Base-by-base conservation (phyloP, 176 grass and related monocot species). In the Oryza meyeriana region DNA sequence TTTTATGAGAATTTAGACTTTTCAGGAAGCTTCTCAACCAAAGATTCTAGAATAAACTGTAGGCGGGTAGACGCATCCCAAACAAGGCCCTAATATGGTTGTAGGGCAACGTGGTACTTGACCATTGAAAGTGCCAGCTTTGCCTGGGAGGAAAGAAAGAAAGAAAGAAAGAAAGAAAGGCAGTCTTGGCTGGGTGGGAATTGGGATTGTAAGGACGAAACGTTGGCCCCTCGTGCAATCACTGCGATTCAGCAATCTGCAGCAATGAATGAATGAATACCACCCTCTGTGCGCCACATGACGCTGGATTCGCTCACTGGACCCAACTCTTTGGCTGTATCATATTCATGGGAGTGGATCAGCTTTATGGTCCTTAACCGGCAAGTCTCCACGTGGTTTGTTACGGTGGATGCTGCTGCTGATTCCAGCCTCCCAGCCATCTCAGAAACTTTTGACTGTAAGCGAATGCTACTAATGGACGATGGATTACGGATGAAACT, bases 81-180 rank as follows among this genome's bases (percentile, higher is more conserved):
- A n/a, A n/a, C n/a, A n/a, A n/a, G n/a, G n/a, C n/a, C n/a, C n/a
- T n/a, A n/a, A n/a, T n/a, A 77, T 71, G 27, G 35, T 38, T 6
- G 74, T 71, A 26, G 83, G 75, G 20, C 29, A 72, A 36, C 22
- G 9, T 27, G 36, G 74, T 26, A 64, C 75, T 41, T 13, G 50
- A 22, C 14, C 57, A 64, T 52, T 48, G 82, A 75, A 64, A 72
- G 75, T 29, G 14, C 36, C 66, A 59, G 55, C 55, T 59, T 55
- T 28, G 83, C 38, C 62, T 13, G 64, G 74, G 6, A 33, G 20
- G 13, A 55, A 55, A 52, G 48, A 52, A 55, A 55, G 18, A 4
- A 47, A 47, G 44, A 48, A 11, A 48, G 13, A 55, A 55, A 52
- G 48, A 52, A 55, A 55, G 18, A 4, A 47, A 47, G 44, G 18